A percentile compares a stretch with the other conserved stretches of the same genome.
Conservation (phyloP, 768 basidiomycete genomes). For the Floccularia luteovirens region DNA sequence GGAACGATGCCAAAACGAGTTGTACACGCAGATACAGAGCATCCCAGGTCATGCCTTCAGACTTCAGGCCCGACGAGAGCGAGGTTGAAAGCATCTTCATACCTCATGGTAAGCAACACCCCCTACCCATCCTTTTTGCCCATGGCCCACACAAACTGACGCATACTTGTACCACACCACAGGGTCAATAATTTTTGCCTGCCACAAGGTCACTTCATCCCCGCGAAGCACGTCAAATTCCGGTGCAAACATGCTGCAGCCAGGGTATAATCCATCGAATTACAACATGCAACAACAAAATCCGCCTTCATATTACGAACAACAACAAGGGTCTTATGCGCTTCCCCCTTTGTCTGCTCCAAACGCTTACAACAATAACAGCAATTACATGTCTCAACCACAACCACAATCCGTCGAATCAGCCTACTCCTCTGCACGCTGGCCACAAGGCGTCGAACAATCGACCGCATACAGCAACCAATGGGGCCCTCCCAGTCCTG, state of each 20-base stretch:
- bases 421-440: conserved; percentile 33
- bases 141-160: conserved; percentile 14
- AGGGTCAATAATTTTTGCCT: conserved; percentile 69
- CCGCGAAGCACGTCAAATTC: conserved; percentile 31
- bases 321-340: conserved; percentile 26
- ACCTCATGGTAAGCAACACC: conserved; percentile 64
- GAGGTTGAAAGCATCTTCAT: conserved; percentile 86
- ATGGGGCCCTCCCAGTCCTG: conserved; percentile 18
- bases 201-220: conserved; percentile 53
- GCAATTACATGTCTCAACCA: conserved; percentile 25
- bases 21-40: conserved; percentile 83
- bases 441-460: conserved; percentile 27
- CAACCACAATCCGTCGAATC: conserved; percentile 19
- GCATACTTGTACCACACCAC: conserved; percentile 16
- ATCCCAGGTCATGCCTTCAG: conserved; percentile 50
- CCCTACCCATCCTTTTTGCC: conserved; percentile 13
- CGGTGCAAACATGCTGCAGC: conserved; percentile 34
- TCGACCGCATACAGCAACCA: conserved; percentile 15
- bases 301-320: conserved; percentile 33
- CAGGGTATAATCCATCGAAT: conserved; percentile 29
- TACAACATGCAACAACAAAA: conserved; percentile 20
- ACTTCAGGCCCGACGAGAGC: conserved; percentile 30
- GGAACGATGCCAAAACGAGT: conserved; percentile 74
- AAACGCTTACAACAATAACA: conserved; percentile 21
- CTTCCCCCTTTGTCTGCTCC: conserved; percentile 31